These are phyloP conservation scores for Triticum timopheevii DNA, from an alignment of 176 grass and related monocot species.

Conservation along the genomic window DNA sequence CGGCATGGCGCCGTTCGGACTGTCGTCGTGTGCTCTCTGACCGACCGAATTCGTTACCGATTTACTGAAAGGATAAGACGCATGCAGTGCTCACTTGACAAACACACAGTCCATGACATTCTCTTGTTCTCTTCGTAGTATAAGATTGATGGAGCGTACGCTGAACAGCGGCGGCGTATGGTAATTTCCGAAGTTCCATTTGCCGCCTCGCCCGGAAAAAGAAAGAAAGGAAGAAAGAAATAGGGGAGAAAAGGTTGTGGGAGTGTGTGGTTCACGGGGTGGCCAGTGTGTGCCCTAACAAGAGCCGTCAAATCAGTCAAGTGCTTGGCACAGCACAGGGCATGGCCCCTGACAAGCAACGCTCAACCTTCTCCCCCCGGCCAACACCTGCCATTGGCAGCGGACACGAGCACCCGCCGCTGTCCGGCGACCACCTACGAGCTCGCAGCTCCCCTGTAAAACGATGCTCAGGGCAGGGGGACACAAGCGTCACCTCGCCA, in stretches of 20 bases:
- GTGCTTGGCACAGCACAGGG: not conserved
- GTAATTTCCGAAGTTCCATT: slow-evolving; percentile 45
- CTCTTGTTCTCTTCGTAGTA: not conserved
- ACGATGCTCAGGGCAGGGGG: slow-evolving; percentile 29
- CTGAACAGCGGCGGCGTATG: not conserved
- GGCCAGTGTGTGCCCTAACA: not conserved
- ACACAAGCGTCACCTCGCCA: slow-evolving; percentile 67
- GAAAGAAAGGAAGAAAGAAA: slow-evolving; percentile 19
- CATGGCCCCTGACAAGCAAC: not conserved
- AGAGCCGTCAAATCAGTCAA: slow-evolving; percentile 38
- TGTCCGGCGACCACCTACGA: slow-evolving; percentile 2
- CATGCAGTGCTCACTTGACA: not conserved
- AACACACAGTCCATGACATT: not conserved
- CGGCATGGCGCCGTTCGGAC: not conserved
- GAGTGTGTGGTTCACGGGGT: not conserved
- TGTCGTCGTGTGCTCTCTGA: not conserved
- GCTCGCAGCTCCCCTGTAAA: slow-evolving; percentile 20
- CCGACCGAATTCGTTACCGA: not conserved
- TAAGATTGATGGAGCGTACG: not conserved
- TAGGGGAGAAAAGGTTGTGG: not conserved
- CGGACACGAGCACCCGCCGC: slow-evolving; percentile 28
- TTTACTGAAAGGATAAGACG: not conserved
- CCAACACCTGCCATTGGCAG: slow-evolving; percentile 32
- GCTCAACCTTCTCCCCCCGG: slow-evolving; percentile 23
- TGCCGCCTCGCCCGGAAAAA: slow-evolving; percentile 30